Conservation (phyloP, 495 filamentous ascomycete genomes). For the Trichoderma virens region DNA sequence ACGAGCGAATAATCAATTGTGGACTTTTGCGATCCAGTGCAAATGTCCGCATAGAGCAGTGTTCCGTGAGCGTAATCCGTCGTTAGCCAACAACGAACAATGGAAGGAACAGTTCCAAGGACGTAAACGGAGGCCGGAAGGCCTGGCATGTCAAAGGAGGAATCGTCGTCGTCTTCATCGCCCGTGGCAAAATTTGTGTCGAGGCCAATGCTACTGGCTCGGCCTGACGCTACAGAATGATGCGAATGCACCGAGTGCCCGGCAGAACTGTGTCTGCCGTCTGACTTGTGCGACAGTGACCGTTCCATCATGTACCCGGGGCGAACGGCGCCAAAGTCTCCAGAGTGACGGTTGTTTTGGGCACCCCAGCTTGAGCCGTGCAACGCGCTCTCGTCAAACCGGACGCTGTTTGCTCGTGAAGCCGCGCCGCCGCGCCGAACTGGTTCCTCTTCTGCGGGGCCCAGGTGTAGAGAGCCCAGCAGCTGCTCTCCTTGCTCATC, state of each 20-base stretch:
- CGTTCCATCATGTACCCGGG: conserved; percentile 83
- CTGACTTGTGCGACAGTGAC: conserved; percentile 87
- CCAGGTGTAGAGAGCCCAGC: conserved; percentile 64
- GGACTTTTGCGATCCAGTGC: conserved; percentile 84
- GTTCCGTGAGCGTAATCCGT: conserved; percentile 78
- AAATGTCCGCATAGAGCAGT: conserved; percentile 84
- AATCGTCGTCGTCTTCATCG: conserved; percentile 53
- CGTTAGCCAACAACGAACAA: conserved; percentile 92
- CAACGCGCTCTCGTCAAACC: conserved; percentile 95
- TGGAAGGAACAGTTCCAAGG: conserved; percentile 78
- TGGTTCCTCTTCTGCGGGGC: conserved; percentile 82
- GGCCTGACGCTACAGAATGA: conserved; percentile 57
- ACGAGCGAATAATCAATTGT: conserved; percentile 65
- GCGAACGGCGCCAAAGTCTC: conserved; percentile 69
- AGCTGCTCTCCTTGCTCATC: conserved; percentile 70
- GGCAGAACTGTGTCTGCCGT: conserved; percentile 88
- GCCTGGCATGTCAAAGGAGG: conserved; percentile 56
- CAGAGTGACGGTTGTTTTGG: conserved; percentile 68
- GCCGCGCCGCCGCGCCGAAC: conserved; percentile 61
- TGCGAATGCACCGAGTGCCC: conserved; percentile 69
- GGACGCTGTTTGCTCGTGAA: conserved; percentile 92
- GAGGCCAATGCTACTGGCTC: conserved; percentile 75
- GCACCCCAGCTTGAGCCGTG: conserved; percentile 71
- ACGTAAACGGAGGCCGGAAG: conserved; percentile 77
- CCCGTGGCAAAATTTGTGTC: conserved; percentile 62